Percentiles rank a stretch among this genome's conserved stretches.
These are phyloP conservation scores for Penicillium fuscoglaucum DNA, from an alignment of 2,329 filamentous ascomycete species.

Conservation along the genomic window DNA sequence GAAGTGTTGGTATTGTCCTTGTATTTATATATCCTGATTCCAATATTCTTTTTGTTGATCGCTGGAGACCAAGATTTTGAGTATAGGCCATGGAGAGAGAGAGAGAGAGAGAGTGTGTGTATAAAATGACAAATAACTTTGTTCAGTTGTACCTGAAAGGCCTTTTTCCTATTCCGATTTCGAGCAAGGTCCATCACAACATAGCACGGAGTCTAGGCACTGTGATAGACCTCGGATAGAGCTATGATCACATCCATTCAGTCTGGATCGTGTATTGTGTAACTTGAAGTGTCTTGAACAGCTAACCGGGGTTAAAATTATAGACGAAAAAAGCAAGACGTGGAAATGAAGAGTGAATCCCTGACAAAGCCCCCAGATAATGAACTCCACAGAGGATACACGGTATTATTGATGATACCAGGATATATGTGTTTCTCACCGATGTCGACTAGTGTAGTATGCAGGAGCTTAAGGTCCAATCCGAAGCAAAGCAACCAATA, in stretches of 20 bases:
- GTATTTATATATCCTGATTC: background rate
- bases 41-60: background rate
- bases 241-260: conserved; percentile 5
- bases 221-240: conserved; percentile 15
- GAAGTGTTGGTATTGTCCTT: conserved; percentile 11
- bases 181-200: conserved; percentile 11
- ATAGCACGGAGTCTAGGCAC: conserved; percentile 7
- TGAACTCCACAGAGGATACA: background rate
- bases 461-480: conserved; percentile 8
- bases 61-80: background rate
- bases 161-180: conserved; percentile 8
- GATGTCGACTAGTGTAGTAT: background rate
- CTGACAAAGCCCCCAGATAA: background rate
- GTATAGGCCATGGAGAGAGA: background rate
- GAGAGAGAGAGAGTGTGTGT: background rate
- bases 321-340: conserved; percentile 7
- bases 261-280: conserved; percentile 18
- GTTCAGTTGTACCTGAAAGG: background rate
- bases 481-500: conserved; percentile 2
- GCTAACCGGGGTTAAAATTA: conserved; percentile 1
- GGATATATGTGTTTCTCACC: conserved; percentile 1
- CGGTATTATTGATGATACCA: background rate
- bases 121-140: background rate
- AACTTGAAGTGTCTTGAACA: conserved; percentile 24
- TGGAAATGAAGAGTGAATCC: background rate